Evolutionary conservation across 2,329 filamentous ascomycete species (phyloP).

Genomic region (Blastomyces emzantsi): DNA sequence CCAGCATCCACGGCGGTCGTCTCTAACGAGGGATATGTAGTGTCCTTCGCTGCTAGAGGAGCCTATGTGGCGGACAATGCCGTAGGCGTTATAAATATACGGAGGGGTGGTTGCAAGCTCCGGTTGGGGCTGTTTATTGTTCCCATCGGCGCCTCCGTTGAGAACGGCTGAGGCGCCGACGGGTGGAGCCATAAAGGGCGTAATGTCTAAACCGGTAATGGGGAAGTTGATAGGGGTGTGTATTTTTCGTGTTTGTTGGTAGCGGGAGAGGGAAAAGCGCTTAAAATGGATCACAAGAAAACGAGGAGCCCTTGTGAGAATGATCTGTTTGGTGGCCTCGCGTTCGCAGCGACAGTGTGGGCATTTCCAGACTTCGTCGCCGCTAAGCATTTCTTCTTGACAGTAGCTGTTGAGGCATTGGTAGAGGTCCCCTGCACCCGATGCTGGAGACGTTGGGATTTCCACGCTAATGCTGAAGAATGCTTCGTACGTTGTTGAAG

Average conservation of each 20-base stretch:
- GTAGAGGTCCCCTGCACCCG: conserved; percentile 51
- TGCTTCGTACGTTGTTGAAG: conserved; percentile 58
- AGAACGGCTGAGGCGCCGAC: conserved; percentile 23
- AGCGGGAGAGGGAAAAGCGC: conserved; percentile 53
- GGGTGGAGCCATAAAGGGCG: conserved; percentile 49
- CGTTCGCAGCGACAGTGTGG: conserved; percentile 62
- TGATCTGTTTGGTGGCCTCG: conserved; percentile 60
- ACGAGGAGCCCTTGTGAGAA: conserved; percentile 68
- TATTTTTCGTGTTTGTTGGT: conserved; percentile 55
- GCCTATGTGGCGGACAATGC: conserved; percentile 69
- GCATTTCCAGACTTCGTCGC: conserved; percentile 63
- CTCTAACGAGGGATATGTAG: conserved; percentile 64
- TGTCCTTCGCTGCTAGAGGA: conserved; percentile 61
- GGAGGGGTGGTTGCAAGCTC: conserved; percentile 39
- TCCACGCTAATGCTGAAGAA: conserved; percentile 64
- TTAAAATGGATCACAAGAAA: conserved; percentile 72
- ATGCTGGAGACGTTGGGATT: conserved; percentile 50
- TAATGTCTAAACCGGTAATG: conserved; percentile 58
- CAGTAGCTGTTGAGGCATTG: conserved; percentile 64
- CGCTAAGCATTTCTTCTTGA: conserved; percentile 56
- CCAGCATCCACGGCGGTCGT: conserved; percentile 51
- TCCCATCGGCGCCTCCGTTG: conserved; percentile 47
- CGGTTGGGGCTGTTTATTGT: conserved; percentile 42
- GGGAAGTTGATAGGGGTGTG: conserved; percentile 67
- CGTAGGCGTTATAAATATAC: conserved; percentile 77